A percentile compares a stretch with the other conserved stretches of the same genome.
phyloP scores from a whole-genome alignment of 2,329 filamentous ascomycete genomes.

The Paraconiothyrium sp. region DNA sequence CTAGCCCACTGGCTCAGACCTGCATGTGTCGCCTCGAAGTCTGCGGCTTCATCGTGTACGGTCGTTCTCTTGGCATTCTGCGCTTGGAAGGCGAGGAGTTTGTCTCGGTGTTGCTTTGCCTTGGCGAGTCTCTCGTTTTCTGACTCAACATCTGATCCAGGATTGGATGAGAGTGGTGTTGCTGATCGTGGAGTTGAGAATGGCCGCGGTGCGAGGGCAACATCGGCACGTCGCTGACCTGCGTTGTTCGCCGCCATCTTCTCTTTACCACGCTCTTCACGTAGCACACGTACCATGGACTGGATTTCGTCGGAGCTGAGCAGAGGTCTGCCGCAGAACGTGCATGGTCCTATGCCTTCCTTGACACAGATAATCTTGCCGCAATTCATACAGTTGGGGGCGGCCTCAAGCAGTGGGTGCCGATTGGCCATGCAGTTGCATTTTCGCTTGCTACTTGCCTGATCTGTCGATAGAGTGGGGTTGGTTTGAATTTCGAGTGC shows the following conservation, averaged over 20 bases:
- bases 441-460: constrained; percentile 67
- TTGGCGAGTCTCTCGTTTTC: constrained; percentile 70
- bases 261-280: constrained; percentile 86
- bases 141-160: constrained; percentile 51
- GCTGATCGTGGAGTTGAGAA: constrained; percentile 59
- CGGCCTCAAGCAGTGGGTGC: constrained; percentile 88
- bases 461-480: constrained; percentile 68
- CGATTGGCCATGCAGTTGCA: constrained; percentile 90
- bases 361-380: constrained; percentile 96
- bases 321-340: constrained; percentile 82
- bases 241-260: constrained; percentile 84
- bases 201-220: constrained; percentile 67
- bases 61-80: constrained; percentile 86
- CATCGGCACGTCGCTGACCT: constrained; percentile 71
- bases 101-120: constrained; percentile 82
- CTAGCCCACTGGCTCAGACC: constrained; percentile 83
- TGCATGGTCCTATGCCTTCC: constrained; percentile 93
- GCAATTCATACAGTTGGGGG: constrained; percentile 90
- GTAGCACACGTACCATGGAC: constrained; percentile 83
- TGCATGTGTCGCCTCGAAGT: constrained; percentile 70
- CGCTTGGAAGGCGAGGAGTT: constrained; percentile 81
- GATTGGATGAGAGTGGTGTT: constrained; percentile 47
- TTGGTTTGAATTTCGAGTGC: constrained; percentile 92
- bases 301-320: constrained; percentile 79
- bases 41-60: constrained; percentile 85